phyloP scores from a whole-genome alignment of 208 protist genomes.

The Leishmania amazonensis region DNA sequence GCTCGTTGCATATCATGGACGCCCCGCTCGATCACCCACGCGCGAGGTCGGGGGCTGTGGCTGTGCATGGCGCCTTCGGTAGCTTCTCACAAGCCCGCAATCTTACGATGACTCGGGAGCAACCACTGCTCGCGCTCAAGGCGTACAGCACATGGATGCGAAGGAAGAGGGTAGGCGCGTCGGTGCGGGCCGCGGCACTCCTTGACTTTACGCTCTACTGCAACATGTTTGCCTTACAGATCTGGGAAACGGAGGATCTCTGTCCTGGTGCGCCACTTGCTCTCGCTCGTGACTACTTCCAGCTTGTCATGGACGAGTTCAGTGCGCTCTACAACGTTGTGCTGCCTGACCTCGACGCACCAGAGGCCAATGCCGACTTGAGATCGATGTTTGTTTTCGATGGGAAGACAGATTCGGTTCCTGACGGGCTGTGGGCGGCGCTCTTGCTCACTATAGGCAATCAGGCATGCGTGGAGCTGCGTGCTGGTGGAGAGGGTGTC shows the following conservation, averaged over 20 bases:
- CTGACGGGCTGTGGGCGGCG: slow-evolving; percentile 33
- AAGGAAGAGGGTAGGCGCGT: neutral
- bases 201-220: slow-evolving; percentile 33
- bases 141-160: slow-evolving; percentile 37
- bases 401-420: slow-evolving; percentile 15
- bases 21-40: neutral
- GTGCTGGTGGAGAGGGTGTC: slow-evolving; percentile 8
- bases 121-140: slow-evolving; percentile 48
- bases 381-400: neutral
- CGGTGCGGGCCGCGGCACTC: slow-evolving; percentile 16
- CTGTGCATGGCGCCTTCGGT: neutral
- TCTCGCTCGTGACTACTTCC: slow-evolving; percentile 29
- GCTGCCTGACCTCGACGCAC: neutral
- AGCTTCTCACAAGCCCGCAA: slow-evolving; percentile 12
- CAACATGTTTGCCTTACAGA: slow-evolving; percentile 28
- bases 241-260: neutral
- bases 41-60: neutral
- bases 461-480: slow-evolving; percentile 53
- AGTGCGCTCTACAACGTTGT: slow-evolving; percentile 10
- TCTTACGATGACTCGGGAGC: slow-evolving; percentile 15
- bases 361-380: neutral
- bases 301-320: slow-evolving; percentile 26
- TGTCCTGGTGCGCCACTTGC: neutral
- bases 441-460: slow-evolving; percentile 63
- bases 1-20: slow-evolving; percentile 1